phyloP scores from a whole-genome alignment of 2,329 filamentous ascomycete genomes.

The Knufia fluminis region DNA sequence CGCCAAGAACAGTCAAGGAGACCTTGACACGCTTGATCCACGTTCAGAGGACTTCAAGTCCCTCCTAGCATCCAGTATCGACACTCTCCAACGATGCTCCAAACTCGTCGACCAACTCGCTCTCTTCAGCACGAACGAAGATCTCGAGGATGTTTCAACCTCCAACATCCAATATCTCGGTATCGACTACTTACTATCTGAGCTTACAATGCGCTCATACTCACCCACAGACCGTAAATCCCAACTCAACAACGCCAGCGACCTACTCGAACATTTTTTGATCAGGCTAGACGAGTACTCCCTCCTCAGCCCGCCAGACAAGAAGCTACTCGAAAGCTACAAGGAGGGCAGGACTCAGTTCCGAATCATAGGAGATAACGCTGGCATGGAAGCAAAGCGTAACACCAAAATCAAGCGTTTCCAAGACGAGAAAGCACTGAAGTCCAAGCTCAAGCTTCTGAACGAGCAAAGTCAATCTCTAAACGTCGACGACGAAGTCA shows the following conservation, averaged over 20 bases:
- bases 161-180: constrained; percentile 76
- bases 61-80: constrained; percentile 15
- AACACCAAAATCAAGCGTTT: constrained; percentile 81
- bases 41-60: constrained; percentile 15
- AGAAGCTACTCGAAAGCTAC: constrained; percentile 63
- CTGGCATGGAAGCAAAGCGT: constrained; percentile 59
- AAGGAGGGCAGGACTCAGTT: constrained; percentile 63
- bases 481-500: constrained; percentile 63
- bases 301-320: constrained; percentile 56
- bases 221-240: constrained; percentile 52
- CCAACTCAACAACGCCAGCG: constrained; percentile 55
- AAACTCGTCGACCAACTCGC: constrained; percentile 60
- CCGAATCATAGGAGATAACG: constrained; percentile 54
- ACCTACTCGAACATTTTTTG: constrained; percentile 70
- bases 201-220: constrained; percentile 60
- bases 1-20: constrained; percentile 16
- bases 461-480: constrained; percentile 16
- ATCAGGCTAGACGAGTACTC: constrained; percentile 69
- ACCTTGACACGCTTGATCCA: constrained; percentile 19
- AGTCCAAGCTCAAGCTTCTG: constrained; percentile 53
- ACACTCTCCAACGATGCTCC: constrained; percentile 52
- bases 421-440: constrained; percentile 74
- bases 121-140: constrained; percentile 86
- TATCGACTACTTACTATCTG: constrained; percentile 67
- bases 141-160: constrained; percentile 75